Evolutionary conservation across 2,329 filamentous ascomycete genomes (phyloP), one percentile per base, ranked within the genome.

Genomic region (Penicillium sp.): DNA sequence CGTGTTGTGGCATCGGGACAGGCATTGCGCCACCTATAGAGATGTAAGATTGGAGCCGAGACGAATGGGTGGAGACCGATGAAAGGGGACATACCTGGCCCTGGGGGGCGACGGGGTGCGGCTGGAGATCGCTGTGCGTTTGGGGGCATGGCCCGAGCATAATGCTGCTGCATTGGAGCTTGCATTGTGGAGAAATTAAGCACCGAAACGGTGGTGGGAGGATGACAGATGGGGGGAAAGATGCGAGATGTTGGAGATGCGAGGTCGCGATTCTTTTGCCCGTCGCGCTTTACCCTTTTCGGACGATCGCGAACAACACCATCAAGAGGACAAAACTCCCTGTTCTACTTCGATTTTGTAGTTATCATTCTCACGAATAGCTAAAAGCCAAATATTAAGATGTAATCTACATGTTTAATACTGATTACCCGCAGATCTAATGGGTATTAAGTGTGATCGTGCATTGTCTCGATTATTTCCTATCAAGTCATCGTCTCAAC

Each of bases 121-220:
- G 74, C 74, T 68, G 75, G 75, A 62, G 75, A 76, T 50, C 75
- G 75, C 64, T 77, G 75, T 50, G 68, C 67, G 62, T 69, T 67
- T 58, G 70, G 72, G 54, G 75, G 73, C 57, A 74, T 77, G 55
- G 73, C 73, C 68, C 76, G 75, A 55, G 69, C 66, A 62, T 75
- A 78, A 68, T 72, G 75, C 54, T 74, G 73, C 64, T 75, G 75
- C 69, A 78, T 74, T 59, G 73, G 70, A 62, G 73, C 69, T 62
- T 76, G 75, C 70, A 75, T 76, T 62, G 60, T 57, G 49, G 55
- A 64, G 57, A 61, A 44, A 55, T 53, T 49, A 59, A 36, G 49
- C 42, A 60, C 42, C 42, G 9, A 35, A 43, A 19, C 4, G 12
- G 49, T 48, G 38, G 42, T 61, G 56, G 49, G 55, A 49, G 50